A percentile compares a stretch with the other conserved stretches of the same genome.
These are phyloP conservation scores for Tylopilus subfusipes DNA, from an alignment of 768 basidiomycete species.

Conservation along the genomic window DNA sequence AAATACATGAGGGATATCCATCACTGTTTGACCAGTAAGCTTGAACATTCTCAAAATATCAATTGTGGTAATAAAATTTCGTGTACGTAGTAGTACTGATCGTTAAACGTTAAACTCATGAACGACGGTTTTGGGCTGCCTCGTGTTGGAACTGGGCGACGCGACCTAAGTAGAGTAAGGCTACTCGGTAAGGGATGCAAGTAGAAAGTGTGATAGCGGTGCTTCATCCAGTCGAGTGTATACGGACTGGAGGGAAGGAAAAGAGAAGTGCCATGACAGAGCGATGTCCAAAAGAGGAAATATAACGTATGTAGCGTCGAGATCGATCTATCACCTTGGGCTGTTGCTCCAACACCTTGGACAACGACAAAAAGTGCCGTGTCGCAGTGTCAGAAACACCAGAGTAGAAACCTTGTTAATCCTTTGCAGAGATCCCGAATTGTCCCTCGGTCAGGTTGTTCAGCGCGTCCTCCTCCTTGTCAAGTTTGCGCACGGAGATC, in stretches of 20 bases:
- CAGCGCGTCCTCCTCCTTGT: slow-evolving; percentile 58
- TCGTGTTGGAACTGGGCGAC: too few species aligned
- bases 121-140: too few species aligned
- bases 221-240: too few species aligned
- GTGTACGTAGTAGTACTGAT: not conserved
- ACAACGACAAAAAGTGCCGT: not conserved
- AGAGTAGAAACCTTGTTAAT: not conserved
- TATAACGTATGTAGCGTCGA: not conserved
- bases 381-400: not conserved
- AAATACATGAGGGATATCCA: slow-evolving; percentile 6
- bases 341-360: not conserved
- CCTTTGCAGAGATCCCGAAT: slow-evolving; percentile 16
- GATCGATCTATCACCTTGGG: too few species aligned
- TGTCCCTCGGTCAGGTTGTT: slow-evolving; percentile 50
- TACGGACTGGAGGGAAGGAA: too few species aligned
- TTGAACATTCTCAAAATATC: not conserved
- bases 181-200: too few species aligned
- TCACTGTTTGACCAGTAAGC: not conserved
- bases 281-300: too few species aligned
- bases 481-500: slow-evolving; percentile 51
- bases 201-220: too few species aligned
- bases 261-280: too few species aligned
- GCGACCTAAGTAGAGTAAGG: too few species aligned
- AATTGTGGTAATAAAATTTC: not conserved
- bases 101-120: too few species aligned